Evolutionary conservation across 2,329 filamentous ascomycete species (phyloP).

Genomic region (Zopfia rhizophila): DNA sequence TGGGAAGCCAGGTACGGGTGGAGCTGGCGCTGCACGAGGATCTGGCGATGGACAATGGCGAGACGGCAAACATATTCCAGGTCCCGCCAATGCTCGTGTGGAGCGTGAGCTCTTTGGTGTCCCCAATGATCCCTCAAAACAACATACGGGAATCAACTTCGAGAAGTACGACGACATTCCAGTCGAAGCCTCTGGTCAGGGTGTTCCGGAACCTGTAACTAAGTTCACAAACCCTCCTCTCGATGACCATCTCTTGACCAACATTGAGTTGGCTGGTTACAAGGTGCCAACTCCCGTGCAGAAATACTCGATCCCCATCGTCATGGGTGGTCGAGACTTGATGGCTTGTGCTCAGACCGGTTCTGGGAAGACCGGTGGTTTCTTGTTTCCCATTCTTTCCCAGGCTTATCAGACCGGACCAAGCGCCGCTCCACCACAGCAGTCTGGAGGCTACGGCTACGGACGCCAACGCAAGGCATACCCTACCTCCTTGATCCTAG

Average conservation of each 20-base stretch:
- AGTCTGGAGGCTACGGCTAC: conserved; percentile 72
- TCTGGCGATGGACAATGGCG: conserved; percentile 97
- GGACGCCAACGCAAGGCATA: conserved; percentile 97
- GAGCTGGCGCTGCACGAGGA: conserved; percentile 72
- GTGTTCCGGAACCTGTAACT: conserved; percentile 91
- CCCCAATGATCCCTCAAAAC: conserved; percentile 90
- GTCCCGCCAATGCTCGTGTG: conserved; percentile 84
- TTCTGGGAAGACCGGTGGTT: conserved; percentile 99
- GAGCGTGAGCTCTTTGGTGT: conserved; percentile 97
- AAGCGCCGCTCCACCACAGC: conserved; percentile 71
- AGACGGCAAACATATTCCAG: conserved; percentile 95
- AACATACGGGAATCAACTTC: conserved; percentile 99
- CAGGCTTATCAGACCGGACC: conserved; percentile 94
- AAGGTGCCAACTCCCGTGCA: conserved; percentile 96
- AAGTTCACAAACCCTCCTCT: conserved; percentile 94
- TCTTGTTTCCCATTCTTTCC: conserved; percentile 98
- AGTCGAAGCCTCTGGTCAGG: conserved; percentile 92
- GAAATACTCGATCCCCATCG: conserved; percentile 99
- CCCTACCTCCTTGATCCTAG: conserved; percentile 93
- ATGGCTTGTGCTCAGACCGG: conserved; percentile 99
- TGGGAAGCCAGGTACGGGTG: conserved; percentile 63
- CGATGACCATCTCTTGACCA: conserved; percentile 90
- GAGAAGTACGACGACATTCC: conserved; percentile 99
- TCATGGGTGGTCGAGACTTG: conserved; percentile 96
- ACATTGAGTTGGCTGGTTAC: conserved; percentile 95